Percentiles rank a stretch among this genome's conserved stretches.
phyloP scores from a whole-genome alignment of 345 rosid genomes.

The Lepidium aucheri region DNA sequence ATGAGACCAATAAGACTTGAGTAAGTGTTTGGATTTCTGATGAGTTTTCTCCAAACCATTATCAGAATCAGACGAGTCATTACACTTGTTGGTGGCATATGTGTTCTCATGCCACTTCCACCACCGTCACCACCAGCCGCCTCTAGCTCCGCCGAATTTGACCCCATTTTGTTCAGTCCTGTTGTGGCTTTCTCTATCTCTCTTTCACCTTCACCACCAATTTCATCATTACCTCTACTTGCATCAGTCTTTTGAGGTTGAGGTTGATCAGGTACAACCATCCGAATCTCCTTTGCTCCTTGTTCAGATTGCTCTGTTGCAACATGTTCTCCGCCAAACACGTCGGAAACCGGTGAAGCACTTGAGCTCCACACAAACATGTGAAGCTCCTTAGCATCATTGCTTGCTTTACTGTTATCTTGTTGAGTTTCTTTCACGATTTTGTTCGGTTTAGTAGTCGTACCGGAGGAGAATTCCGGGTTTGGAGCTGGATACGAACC shows the following conservation, averaged over 20 bases:
- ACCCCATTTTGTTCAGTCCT: slow-evolving; percentile 46
- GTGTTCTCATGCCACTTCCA: slow-evolving; percentile 23
- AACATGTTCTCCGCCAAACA: slow-evolving; percentile 50
- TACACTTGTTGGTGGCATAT: slow-evolving; percentile 90
- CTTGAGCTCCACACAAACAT: slow-evolving; percentile 99
- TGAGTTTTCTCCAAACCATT: slow-evolving; percentile 98
- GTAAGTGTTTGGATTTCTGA: slow-evolving; percentile 92
- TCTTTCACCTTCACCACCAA: slow-evolving; percentile 38
- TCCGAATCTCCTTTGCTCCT: slow-evolving; percentile 83
- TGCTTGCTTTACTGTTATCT: slow-evolving; percentile 34
- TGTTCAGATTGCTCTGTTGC: slow-evolving; percentile 67
- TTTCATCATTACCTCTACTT: slow-evolving; percentile 24
- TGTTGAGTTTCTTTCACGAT: slow-evolving; percentile 18
- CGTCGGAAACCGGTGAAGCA: slow-evolving; percentile 85
- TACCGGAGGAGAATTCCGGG: slow-evolving; percentile 55
- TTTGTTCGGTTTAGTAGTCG: slow-evolving; percentile 30
- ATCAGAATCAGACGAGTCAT: slow-evolving; percentile 89
- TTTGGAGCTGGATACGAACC: slow-evolving; percentile 81
- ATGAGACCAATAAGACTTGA: slow-evolving; percentile 83
- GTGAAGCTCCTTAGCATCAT: slow-evolving; percentile 86
- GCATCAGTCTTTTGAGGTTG: slow-evolving; percentile 59
- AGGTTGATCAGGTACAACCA: slow-evolving; percentile 73
- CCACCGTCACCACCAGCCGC: slow-evolving; percentile 26
- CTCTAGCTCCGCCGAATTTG: slow-evolving; percentile 61
- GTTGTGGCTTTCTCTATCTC: slow-evolving; percentile 42